These are phyloP conservation scores for Suillus decipiens DNA, from an alignment of 768 basidiomycete genomes.

Conservation along the genomic window DNA sequence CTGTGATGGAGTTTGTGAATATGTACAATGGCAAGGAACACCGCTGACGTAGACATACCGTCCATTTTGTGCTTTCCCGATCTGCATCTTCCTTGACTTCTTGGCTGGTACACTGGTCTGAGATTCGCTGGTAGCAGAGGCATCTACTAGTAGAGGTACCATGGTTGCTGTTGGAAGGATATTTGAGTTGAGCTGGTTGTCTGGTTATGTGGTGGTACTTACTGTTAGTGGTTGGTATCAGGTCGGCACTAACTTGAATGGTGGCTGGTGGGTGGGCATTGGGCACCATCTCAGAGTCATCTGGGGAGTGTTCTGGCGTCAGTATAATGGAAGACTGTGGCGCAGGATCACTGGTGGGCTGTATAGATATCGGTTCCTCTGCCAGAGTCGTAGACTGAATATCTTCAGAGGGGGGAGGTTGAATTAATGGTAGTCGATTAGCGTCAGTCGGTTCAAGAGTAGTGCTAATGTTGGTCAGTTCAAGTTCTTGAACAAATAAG, in stretches of 20 bases:
- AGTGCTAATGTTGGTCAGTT: no score
- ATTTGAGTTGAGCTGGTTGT: background rate
- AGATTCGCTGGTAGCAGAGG: background rate
- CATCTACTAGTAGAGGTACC: background rate
- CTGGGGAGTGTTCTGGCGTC: background rate
- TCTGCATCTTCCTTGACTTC: constrained; percentile 4
- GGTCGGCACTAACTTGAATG: background rate
- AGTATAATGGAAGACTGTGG: background rate
- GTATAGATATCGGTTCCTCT: no score
- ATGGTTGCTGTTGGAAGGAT: background rate
- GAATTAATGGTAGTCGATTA: no score
- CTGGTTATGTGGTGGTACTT: background rate
- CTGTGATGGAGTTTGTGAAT: background rate
- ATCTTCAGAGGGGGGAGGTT: no score
- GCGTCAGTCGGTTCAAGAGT: no score
- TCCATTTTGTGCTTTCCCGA: constrained; percentile 1
- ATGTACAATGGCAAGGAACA: background rate
- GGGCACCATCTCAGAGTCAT: background rate
- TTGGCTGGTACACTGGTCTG: background rate
- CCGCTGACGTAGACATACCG: background rate
- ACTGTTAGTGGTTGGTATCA: background rate
- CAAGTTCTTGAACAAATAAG: no score
- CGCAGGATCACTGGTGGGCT: no score
- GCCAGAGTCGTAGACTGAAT: no score
- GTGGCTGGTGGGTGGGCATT: background rate